Percentiles rank a stretch among this genome's conserved stretches.
These are phyloP conservation scores for Solanum clarkiae DNA, from an alignment of 257 asterid genomes.

Conservation along the genomic window DNA sequence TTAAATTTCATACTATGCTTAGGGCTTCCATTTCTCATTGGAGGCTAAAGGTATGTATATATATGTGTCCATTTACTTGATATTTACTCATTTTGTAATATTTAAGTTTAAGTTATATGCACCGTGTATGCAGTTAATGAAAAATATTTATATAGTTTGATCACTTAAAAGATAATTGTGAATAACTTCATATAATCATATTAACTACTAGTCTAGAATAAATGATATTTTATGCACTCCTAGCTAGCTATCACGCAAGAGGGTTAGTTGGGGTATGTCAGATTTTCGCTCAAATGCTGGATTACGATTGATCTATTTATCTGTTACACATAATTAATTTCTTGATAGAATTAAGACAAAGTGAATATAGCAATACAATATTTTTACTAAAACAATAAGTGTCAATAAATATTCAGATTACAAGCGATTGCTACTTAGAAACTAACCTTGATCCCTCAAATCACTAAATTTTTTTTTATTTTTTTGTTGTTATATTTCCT, in stretches of 20 bases:
- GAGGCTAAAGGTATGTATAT: not conserved
- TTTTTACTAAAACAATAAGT: too few species aligned
- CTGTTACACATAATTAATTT: too few species aligned
- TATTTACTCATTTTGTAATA: not conserved
- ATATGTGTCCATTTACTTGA: not conserved
- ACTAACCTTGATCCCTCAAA: too few species aligned
- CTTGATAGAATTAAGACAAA: too few species aligned
- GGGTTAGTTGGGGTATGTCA: not conserved
- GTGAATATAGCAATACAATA: too few species aligned
- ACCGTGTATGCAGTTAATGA: accelerated
- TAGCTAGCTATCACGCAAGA: too few species aligned
- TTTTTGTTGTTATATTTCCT: not conserved
- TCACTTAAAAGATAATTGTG: not conserved
- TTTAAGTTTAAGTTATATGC: not conserved
- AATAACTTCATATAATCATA: not conserved
- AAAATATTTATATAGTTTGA: not conserved
- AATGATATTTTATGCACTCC: not conserved
- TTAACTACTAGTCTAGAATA: not conserved
- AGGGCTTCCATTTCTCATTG: not conserved
- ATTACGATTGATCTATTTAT: too few species aligned
- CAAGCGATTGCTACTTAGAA: too few species aligned
- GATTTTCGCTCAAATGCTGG: too few species aligned
- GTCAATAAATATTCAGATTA: too few species aligned
- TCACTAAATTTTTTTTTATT: not conserved
- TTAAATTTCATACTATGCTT: not conserved